Evolutionary conservation across 1,139 yeast species (phyloP).

Genomic region (Casaregolazyma suthepensis): DNA sequence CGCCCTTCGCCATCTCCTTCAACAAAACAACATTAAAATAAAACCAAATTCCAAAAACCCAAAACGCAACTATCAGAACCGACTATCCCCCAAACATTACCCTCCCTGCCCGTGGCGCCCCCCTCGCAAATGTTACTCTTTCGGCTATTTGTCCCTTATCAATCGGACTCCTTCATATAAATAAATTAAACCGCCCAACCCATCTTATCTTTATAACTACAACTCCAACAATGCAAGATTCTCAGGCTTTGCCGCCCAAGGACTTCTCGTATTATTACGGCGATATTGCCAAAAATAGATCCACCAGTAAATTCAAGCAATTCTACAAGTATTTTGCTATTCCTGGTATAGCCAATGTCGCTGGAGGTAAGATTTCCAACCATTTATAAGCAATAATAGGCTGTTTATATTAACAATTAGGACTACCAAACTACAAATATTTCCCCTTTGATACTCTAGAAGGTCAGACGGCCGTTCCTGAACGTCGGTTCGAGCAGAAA

Average conservation of each 20-base stretch:
- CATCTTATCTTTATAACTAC: not conserved
- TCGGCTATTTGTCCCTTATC: not conserved
- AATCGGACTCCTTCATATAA: not conserved
- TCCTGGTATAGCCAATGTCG: conserved; percentile 71
- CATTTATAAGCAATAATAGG: not conserved
- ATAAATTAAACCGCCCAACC: not conserved
- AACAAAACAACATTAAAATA: not conserved
- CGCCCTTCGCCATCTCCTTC: not conserved
- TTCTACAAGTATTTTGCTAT: conserved; percentile 66
- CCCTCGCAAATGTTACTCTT: not conserved
- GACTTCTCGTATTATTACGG: conserved; percentile 68
- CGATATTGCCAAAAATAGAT: conserved; percentile 60
- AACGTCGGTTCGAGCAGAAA: conserved; percentile 48
- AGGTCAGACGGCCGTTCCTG: conserved; percentile 53
- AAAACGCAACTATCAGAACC: not conserved
- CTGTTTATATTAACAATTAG: conserved; percentile 27
- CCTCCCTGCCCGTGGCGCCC: not conserved
- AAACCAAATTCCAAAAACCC: not conserved
- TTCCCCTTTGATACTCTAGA: conserved; percentile 68
- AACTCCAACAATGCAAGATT: not conserved
- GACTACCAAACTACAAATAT: conserved; percentile 72
- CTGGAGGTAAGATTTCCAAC: conserved; percentile 38
- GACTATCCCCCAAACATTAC: not conserved
- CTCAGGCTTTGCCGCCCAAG: conserved; percentile 13
- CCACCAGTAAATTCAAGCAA: conserved; percentile 63